Evolutionary conservation across 2,329 filamentous ascomycete species (phyloP).

Genomic region (Dothiorella sarmentorum): DNA sequence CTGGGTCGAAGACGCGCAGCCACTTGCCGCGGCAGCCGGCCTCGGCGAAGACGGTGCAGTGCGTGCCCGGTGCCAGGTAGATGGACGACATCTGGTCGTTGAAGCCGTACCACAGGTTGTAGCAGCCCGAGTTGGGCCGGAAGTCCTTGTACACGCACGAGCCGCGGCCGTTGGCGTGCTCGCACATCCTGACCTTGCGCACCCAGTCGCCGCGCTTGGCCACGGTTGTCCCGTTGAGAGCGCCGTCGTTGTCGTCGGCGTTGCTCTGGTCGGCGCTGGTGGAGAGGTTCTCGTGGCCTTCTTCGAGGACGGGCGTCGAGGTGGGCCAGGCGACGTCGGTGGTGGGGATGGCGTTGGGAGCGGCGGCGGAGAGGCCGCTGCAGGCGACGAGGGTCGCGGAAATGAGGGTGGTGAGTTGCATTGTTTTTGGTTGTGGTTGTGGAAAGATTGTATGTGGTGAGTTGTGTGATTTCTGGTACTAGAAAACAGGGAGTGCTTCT

Average conservation of each 20-base stretch:
- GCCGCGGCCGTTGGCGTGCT: not conserved
- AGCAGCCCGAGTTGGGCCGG: not conserved
- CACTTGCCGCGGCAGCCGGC: not conserved
- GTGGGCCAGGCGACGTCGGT: not conserved
- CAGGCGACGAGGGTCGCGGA: not conserved
- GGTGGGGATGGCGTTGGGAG: not conserved
- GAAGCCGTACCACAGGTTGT: not conserved
- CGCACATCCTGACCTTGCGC: not conserved
- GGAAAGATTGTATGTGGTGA: not conserved
- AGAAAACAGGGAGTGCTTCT: not conserved
- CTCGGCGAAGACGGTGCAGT: not conserved
- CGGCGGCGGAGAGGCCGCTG: not conserved
- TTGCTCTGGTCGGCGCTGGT: not conserved
- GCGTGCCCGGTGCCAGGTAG: not conserved
- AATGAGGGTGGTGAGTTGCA: slow-evolving; percentile 8
- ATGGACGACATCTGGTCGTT: not conserved
- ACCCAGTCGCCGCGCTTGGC: slow-evolving; percentile 1
- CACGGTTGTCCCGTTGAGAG: too few relatives aligned
- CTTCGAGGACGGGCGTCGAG: not conserved
- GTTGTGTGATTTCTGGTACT: not conserved
- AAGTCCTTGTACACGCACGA: not conserved
- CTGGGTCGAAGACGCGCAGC: not conserved
- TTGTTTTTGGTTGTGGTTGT: not conserved
- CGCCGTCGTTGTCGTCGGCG: not conserved
- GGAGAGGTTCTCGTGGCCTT: not conserved